phyloP scores from a whole-genome alignment of 768 basidiomycete species.

The Leccinum olivaceopallidum region DNA sequence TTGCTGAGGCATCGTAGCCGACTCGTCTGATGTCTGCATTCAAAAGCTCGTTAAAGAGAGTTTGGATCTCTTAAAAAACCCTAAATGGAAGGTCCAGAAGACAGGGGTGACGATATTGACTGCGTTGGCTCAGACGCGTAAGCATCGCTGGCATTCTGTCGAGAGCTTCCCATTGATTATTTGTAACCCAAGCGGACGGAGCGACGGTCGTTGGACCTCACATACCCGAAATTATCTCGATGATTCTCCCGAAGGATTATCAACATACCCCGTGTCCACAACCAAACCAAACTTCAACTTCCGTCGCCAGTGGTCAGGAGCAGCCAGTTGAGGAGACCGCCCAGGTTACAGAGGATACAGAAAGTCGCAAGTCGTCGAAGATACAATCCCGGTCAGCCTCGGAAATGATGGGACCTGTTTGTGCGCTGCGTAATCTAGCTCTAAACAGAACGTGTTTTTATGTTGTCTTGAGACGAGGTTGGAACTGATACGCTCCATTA shows the following conservation, averaged over 20 bases:
- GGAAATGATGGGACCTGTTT: slow-evolving; percentile 27
- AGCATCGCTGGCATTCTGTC: too few species aligned
- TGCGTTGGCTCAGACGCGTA: slow-evolving; percentile 24
- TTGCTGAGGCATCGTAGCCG: neutral
- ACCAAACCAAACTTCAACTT: neutral
- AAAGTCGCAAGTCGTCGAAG: neutral
- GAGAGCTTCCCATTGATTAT: neutral
- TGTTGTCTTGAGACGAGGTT: neutral
- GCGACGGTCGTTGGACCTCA: neutral
- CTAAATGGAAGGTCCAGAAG: slow-evolving; percentile 23
- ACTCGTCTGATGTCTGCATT: neutral
- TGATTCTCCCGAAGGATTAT: neutral
- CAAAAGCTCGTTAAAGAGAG: slow-evolving; percentile 12
- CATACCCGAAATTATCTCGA: neutral
- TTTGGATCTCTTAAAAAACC: slow-evolving; percentile 1
- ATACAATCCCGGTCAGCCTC: slow-evolving; percentile 13
- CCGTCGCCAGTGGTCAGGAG: neutral
- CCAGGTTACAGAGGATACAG: neutral
- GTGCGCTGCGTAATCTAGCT: slow-evolving; percentile 23
- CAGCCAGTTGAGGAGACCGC: too few species aligned
- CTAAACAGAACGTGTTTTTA: slow-evolving; percentile 12
- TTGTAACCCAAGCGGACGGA: neutral
- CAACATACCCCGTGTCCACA: neutral
- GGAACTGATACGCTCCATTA: neutral
- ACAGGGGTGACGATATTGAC: slow-evolving; percentile 23